Evolutionary conservation across 768 basidiomycete genomes (phyloP).

Genomic region (Clathrus columnatus): DNA sequence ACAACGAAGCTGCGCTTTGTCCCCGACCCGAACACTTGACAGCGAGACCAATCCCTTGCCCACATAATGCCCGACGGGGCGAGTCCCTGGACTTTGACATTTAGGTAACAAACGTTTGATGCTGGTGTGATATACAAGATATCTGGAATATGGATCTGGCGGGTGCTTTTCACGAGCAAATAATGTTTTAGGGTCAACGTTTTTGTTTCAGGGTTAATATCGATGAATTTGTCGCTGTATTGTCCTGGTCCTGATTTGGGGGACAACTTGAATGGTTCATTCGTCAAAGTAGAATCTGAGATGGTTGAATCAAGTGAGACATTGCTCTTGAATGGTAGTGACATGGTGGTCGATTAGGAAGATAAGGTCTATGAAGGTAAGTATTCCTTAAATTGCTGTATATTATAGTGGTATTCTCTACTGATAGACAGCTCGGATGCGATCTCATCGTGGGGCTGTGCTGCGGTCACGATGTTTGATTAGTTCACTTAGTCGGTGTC

Average conservation of each 20-base stretch:
- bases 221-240: not conserved
- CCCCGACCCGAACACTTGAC: not conserved
- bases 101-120: not conserved
- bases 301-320: too few species aligned
- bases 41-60: not conserved
- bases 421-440: too few species aligned
- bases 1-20: constrained; percentile 1
- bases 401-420: too few species aligned
- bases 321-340: too few species aligned
- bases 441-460: too few species aligned
- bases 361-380: too few species aligned
- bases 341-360: too few species aligned
- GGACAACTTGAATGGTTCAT: too few species aligned
- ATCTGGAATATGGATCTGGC: not conserved
- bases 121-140: constrained; percentile 1
- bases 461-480: too few species aligned
- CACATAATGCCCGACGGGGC: not conserved
- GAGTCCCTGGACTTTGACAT: not conserved
- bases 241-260: not conserved
- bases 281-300: too few species aligned
- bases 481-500: too few species aligned
- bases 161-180: not conserved
- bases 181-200: not conserved
- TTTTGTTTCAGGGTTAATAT: not conserved
- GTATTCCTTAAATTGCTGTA: too few species aligned